Base-by-base conservation (phyloP, 441 rosid genomes). In the Eruca vesicaria region DNA sequence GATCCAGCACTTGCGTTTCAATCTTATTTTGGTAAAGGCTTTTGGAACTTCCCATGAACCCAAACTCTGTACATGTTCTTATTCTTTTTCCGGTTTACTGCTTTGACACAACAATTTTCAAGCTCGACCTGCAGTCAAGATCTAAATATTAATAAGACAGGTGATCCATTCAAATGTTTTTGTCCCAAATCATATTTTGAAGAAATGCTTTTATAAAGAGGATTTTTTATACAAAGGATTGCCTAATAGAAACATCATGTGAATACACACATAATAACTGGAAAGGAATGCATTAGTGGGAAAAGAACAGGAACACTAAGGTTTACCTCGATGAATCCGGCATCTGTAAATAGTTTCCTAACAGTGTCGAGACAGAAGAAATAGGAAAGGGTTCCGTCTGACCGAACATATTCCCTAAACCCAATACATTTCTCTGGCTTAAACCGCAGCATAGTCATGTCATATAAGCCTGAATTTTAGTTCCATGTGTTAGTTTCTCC, bases 11-110 rank as follows among this genome's bases (percentile, higher is more conserved):
- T 16, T 15, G 21, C 56, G 23, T 50, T 50, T 19, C 26, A 52
- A 52, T 19, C 14, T 60, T 32, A 33, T 20, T 60, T 61, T 61
- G 78, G 5, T 28, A 2, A 2, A 3, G 97, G 93, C 79, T 86
- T 92, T 80, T 82, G 86, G 82, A 92, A 94, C 87, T 94, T 92
- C 79, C 93, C 99, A 43, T 94, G 99, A 61, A 92, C 91, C 97
- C 96, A 94, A 45, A 94, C 96, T 79, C 97, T 84, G 69, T 33
- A 76, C 99, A 94, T 88, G 80, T 59, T 81, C 84, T 84, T 92
- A 63, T 89, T 88, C 73, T 83, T 92, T 74, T 84, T 76, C 29
- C 92, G 88, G 72, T 94, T 90, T 63, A 85, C 81, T 4, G 96
- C 88, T 71, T 84, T 88, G 19, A 94, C 86, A 69, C 99, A 92